Evolutionary conservation across 2,329 filamentous ascomycete genomes (phyloP).

Genomic region (Knufia fluminis): DNA sequence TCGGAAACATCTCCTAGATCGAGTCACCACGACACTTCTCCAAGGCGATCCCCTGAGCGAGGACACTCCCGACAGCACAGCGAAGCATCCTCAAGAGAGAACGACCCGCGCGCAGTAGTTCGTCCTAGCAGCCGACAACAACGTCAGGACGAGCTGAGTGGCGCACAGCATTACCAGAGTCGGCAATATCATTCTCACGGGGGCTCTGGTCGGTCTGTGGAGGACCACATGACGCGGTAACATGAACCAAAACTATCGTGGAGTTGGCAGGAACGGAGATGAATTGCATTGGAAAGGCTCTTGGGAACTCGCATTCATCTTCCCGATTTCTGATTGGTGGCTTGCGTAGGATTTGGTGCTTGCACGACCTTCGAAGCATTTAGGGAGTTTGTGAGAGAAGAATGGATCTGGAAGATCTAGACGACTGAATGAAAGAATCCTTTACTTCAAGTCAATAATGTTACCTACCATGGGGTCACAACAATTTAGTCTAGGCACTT

Average conservation of each 20-base stretch:
- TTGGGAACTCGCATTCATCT: neutral
- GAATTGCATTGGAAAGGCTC: neutral
- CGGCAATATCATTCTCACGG: neutral
- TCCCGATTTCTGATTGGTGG: neutral
- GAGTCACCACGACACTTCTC: slow-evolving; percentile 40
- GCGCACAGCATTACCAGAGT: slow-evolving; percentile 8
- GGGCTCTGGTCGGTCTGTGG: neutral
- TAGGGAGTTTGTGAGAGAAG: too few species aligned
- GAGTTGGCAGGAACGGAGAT: neutral
- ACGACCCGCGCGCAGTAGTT: slow-evolving; percentile 15
- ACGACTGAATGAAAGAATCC: too few species aligned
- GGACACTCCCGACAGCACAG: slow-evolving; percentile 55
- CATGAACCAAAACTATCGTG: slow-evolving; percentile 5
- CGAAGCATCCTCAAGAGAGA: slow-evolving; percentile 45
- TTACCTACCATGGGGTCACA: neutral
- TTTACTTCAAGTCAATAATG: too few species aligned
- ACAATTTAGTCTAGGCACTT: neutral
- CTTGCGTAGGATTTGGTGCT: neutral
- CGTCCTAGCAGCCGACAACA: slow-evolving; percentile 24
- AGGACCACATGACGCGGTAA: slow-evolving; percentile 4
- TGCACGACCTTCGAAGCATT: neutral
- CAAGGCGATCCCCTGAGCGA: slow-evolving; percentile 48
- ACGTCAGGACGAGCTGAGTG: slow-evolving; percentile 20
- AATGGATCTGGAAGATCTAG: too few species aligned
- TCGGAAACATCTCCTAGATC: slow-evolving; percentile 45